Evolutionary conservation across 768 basidiomycete species (phyloP).

Genomic region (Gloeopeniophorella convolvens): DNA sequence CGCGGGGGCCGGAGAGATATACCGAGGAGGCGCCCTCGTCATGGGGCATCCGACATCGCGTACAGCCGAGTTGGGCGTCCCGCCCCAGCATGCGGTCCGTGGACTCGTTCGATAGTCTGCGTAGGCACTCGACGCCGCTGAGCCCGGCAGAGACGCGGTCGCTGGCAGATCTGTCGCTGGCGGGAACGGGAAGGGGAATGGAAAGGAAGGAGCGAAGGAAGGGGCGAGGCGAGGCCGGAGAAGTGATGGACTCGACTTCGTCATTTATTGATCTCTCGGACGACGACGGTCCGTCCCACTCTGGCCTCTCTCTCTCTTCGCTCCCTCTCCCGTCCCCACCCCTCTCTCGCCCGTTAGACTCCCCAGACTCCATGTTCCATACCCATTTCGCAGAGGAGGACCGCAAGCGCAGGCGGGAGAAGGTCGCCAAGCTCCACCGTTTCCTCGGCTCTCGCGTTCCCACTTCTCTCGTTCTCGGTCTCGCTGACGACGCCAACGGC

Average conservation of each 20-base stretch:
- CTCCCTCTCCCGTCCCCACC: background rate
- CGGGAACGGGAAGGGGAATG: slow-evolving; percentile 7
- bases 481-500: slow-evolving; percentile 28
- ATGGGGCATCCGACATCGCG: background rate
- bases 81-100: background rate
- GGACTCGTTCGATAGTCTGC: slow-evolving; percentile 21
- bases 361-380: slow-evolving; percentile 35
- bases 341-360: slow-evolving; percentile 38
- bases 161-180: background rate
- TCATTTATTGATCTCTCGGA: slow-evolving; percentile 69
- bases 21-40: background rate
- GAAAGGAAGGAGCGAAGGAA: background rate
- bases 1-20: slow-evolving; percentile 4
- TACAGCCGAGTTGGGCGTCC: background rate
- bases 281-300: slow-evolving; percentile 38
- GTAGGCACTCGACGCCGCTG: slow-evolving; percentile 53
- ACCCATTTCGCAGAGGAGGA: slow-evolving; percentile 51
- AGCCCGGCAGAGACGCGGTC: slow-evolving; percentile 39
- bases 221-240: slow-evolving; percentile 1
- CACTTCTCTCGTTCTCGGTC: slow-evolving; percentile 54
- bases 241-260: slow-evolving; percentile 26
- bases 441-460: slow-evolving; percentile 83
- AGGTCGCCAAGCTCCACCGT: slow-evolving; percentile 75
- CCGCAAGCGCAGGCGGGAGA: slow-evolving; percentile 63
- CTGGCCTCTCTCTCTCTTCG: background rate